Evolutionary conservation across 2,329 filamentous ascomycete species (phyloP), one percentile per base, ranked within the genome.

Genomic region (Hypoxylon sp.): DNA sequence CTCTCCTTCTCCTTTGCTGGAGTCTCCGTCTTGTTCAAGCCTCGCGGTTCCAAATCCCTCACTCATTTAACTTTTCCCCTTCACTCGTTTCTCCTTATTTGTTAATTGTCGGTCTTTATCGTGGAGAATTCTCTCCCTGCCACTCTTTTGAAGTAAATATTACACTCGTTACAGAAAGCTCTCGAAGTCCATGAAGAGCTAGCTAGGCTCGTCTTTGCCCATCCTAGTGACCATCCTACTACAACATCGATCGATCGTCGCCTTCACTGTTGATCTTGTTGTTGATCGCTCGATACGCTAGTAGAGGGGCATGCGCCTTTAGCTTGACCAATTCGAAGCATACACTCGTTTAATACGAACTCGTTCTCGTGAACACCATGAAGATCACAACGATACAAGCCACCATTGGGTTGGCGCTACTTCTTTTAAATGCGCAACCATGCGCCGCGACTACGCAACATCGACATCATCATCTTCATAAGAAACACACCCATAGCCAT

Each of bases 361-460:
- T 52, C 48, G 33, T 61, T 46, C 31, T 39, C 29, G 51, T 63
- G 29, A 51, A 65, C 74, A 79, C 76, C 71, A 90, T 90, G 88
- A 89, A 85, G 81, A 75, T 85, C 77, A 80, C 83, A 63, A 81
- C 83, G 65, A 70, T 87, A 67, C 82, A 85, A 71, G 80, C 83
- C 76, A 82, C 83, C 75, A 71, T 88, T 66, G 82, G 83, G 77
- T 82, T 84, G 74, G 85, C 83, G 66, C 75, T 84, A 48, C 72
- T 86, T 26, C 75, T 89, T 46, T 76, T 87, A 69, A 81, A 81
- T 24, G 77, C 80, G 37, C 80, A 83, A 33, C 78, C 78, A 50
- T 77, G 80, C 58, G 77, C 79, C 59, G 78, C 79, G 10, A 79
- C 78, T 22, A 71, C 73, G 8, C 77, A 80, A 48, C 78, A 76